Evolutionary conservation across 306 rosid species (phyloP).

Genomic region (Cucurbita ficifolia): DNA sequence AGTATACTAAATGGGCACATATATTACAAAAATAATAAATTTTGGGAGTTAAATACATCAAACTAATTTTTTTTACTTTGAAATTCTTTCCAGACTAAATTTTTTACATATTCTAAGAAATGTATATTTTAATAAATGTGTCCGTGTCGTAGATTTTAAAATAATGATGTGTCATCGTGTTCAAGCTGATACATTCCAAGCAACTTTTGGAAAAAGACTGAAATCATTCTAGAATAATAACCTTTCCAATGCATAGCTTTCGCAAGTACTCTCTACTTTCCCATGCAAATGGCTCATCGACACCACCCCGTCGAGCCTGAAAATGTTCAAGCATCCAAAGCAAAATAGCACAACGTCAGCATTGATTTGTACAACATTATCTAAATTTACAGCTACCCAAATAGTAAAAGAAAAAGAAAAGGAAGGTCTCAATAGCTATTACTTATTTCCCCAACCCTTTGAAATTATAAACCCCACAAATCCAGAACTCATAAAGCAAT

Average conservation of each 20-base stretch:
- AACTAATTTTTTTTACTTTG: no score
- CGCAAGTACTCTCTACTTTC: constrained; percentile 84
- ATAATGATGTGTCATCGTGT: no score
- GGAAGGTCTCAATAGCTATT: not conserved
- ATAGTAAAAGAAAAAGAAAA: not conserved
- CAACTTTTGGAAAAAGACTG: not conserved
- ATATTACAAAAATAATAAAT: no score
- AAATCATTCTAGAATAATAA: constrained; percentile 6
- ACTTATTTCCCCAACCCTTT: not conserved
- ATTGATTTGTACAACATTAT: not conserved
- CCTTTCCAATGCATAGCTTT: constrained; percentile 87
- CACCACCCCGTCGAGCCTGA: constrained; percentile 81
- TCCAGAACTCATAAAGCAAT: not conserved
- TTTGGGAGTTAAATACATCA: no score
- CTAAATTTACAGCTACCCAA: not conserved
- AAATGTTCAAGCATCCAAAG: not conserved
- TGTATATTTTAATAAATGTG: no score
- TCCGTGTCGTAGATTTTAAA: no score
- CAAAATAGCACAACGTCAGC: not conserved
- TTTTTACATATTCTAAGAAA: no score
- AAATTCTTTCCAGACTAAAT: no score
- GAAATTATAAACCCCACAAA: not conserved
- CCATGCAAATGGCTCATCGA: constrained; percentile 96
- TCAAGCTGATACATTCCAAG: not conserved
- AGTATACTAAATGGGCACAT: no score